These are phyloP conservation scores for Asterionellopsis glacialis DNA, from an alignment of 108 stramenopile species.

Conservation along the genomic window DNA sequence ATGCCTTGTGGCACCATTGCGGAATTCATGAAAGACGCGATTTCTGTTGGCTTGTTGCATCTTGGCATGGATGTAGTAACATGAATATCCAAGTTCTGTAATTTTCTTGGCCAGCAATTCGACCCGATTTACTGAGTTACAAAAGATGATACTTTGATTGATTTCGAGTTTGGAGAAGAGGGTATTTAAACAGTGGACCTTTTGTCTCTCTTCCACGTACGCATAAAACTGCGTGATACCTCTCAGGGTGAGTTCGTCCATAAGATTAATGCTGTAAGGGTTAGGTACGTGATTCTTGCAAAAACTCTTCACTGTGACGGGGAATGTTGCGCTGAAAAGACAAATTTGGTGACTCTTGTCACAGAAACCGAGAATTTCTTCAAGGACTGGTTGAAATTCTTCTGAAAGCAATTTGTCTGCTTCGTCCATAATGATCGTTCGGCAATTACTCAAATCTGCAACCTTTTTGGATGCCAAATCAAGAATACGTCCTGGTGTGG, in stretches of 20 bases:
- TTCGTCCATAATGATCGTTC: constrained; percentile 97
- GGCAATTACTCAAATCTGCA: constrained; percentile 89
- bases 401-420: constrained; percentile 97
- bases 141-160: constrained; percentile 99
- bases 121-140: constrained; percentile 98
- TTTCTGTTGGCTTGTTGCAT: constrained; percentile 99
- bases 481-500: constrained; percentile 96
- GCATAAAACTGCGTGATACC: constrained; percentile 99
- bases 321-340: constrained; percentile 98
- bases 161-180: constrained; percentile 97
- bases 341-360: constrained; percentile 91
- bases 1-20: constrained; percentile 95
- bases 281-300: constrained; percentile 92
- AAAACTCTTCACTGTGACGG: constrained; percentile 95
- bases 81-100: constrained; percentile 98
- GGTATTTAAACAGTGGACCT: constrained; percentile 98
- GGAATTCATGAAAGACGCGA: constrained; percentile 98
- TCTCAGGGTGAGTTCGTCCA: constrained; percentile 99
- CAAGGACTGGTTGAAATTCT: constrained; percentile 95
- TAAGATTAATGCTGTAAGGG: constrained; percentile 95
- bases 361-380: constrained; percentile 88
- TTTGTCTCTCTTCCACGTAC: constrained; percentile 98
- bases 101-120: constrained; percentile 98
- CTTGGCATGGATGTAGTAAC: constrained; percentile 99
- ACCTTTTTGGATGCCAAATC: constrained; percentile 96